Evolutionary conservation across 2,329 filamentous ascomycete species (phyloP).

Genomic region (Botrytis squamosa): DNA sequence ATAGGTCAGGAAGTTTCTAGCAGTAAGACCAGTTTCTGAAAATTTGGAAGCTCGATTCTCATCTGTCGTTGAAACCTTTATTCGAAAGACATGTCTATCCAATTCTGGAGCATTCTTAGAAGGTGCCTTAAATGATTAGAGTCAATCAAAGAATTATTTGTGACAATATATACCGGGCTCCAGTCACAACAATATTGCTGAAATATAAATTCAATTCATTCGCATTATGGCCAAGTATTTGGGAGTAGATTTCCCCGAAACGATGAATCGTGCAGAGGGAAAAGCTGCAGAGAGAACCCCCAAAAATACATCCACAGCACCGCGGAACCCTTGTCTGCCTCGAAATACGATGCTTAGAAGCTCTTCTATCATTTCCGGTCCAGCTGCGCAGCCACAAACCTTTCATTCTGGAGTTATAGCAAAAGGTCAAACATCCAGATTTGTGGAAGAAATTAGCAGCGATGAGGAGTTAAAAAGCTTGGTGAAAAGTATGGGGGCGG

Average conservation of each 20-base stretch:
- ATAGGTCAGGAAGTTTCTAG: not conserved
- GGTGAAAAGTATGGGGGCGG: not conserved
- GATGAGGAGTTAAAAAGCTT: not conserved
- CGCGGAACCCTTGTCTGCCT: not conserved
- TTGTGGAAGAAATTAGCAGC: not conserved
- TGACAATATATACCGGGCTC: not conserved
- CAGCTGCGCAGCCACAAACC: not conserved
- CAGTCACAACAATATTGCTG: no score
- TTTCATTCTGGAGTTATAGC: not conserved
- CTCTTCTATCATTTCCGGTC: not conserved
- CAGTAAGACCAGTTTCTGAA: not conserved
- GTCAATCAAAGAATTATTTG: no score
- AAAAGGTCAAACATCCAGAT: not conserved
- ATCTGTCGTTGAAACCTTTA: not conserved
- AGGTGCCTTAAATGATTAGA: not conserved
- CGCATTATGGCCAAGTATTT: not conserved
- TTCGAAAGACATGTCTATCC: not conserved
- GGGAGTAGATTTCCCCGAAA: not conserved
- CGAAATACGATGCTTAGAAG: not conserved
- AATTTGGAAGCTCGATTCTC: not conserved
- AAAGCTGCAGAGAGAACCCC: not conserved
- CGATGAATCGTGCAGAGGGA: rapidly evolving
- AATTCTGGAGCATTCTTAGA: not conserved
- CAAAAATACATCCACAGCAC: not conserved
- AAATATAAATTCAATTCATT: not conserved